A percentile compares a stretch with the other conserved stretches of the same genome.
Conservation (phyloP, 352 stramenopile genomes). For the Phytophthora multivora region DNA sequence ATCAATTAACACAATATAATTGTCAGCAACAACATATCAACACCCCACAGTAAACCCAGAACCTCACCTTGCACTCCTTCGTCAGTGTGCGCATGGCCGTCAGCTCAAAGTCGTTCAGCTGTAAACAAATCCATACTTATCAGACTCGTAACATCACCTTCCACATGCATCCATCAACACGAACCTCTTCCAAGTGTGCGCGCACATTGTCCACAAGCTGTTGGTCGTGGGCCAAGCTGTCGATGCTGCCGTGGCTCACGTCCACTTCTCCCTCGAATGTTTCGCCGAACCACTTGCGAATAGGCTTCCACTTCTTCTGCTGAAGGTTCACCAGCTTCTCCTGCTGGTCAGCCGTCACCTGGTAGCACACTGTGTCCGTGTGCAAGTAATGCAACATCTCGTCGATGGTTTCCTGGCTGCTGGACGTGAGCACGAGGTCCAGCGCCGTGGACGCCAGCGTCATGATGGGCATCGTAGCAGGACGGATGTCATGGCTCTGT, state of each 20-base stretch:
- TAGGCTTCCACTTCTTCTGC: constrained; percentile 85
- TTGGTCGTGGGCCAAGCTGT: constrained; percentile 61
- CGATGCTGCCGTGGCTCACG: constrained; percentile 83
- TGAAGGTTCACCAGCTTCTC: constrained; percentile 82
- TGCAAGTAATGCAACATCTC: constrained; percentile 90
- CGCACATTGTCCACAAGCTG: constrained; percentile 69
- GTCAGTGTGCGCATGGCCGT: constrained; percentile 74
- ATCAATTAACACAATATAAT: constrained; percentile 1
- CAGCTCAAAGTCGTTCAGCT: constrained; percentile 81
- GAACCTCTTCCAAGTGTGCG: constrained; percentile 61
- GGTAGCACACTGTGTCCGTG: constrained; percentile 90
- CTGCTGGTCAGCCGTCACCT: constrained; percentile 79
- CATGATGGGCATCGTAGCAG: constrained; percentile 89
- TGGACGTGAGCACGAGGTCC: constrained; percentile 66
- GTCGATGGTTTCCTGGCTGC: constrained; percentile 58
- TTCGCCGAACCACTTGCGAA: constrained; percentile 85
- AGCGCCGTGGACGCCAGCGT: constrained; percentile 82
- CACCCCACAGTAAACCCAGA: background rate
- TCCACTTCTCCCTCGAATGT: constrained; percentile 79
- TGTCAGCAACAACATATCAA: constrained; percentile 1
- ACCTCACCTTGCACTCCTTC: constrained; percentile 84
- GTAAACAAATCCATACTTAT: constrained; percentile 3
- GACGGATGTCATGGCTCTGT: constrained; percentile 74
- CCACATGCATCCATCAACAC: background rate
- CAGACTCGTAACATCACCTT: background rate